Evolutionary conservation across 345 rosid species (phyloP).

Genomic region (Brassica juncea): DNA sequence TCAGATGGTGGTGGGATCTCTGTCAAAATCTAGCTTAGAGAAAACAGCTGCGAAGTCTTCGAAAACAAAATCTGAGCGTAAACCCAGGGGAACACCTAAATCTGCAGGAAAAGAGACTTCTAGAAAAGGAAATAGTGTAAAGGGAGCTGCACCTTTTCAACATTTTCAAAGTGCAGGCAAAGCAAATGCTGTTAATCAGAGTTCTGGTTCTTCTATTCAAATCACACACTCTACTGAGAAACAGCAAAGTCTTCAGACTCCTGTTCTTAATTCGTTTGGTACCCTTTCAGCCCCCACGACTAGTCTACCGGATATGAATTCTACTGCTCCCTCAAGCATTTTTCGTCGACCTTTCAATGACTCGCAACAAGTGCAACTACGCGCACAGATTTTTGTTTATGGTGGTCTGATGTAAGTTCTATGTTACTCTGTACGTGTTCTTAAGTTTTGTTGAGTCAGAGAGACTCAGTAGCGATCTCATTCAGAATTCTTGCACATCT

Average conservation of each 20-base stretch:
- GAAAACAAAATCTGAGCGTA: slow-evolving; percentile 69
- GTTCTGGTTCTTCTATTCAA: slow-evolving; percentile 50
- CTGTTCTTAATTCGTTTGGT: slow-evolving; percentile 53
- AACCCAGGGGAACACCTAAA: slow-evolving; percentile 71
- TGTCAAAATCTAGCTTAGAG: slow-evolving; percentile 50
- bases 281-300: slow-evolving; percentile 45
- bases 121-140: slow-evolving; percentile 53
- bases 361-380: slow-evolving; percentile 95
- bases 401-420: slow-evolving; percentile 88
- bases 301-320: slow-evolving; percentile 70
- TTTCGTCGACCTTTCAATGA: slow-evolving; percentile 94
- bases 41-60: slow-evolving; percentile 48
- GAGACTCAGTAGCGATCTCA: background rate
- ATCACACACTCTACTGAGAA: slow-evolving; percentile 61
- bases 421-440: slow-evolving; percentile 12
- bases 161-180: slow-evolving; percentile 55
- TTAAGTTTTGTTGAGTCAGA: slow-evolving; percentile 16
- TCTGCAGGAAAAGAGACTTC: slow-evolving; percentile 60
- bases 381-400: slow-evolving; percentile 98
- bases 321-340: slow-evolving; percentile 51
- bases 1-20: slow-evolving; percentile 63
- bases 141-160: slow-evolving; percentile 48
- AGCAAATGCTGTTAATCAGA: slow-evolving; percentile 44
- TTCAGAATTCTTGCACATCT: slow-evolving; percentile 1
- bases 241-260: slow-evolving; percentile 54